Conservation (phyloP, 768 basidiomycete species). For the Stropharia rugosoannulata region DNA sequence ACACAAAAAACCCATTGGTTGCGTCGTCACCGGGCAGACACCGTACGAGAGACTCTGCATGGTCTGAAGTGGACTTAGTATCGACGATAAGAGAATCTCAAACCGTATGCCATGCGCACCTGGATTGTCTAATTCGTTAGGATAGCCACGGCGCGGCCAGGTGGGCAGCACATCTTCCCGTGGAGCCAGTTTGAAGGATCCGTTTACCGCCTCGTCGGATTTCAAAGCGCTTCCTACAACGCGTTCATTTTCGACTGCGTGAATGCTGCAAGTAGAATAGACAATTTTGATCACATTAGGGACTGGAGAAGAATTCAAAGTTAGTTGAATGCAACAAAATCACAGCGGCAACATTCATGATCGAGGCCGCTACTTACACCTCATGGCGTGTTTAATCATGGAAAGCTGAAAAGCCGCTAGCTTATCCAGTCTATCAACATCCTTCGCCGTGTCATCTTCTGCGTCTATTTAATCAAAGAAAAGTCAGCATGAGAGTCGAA, state of each 20-base stretch:
- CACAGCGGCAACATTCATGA: conserved; percentile 9
- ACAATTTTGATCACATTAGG: conserved; percentile 78
- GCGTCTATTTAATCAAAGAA: conserved; percentile 38
- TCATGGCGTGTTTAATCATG: conserved; percentile 95
- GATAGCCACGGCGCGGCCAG: conserved; percentile 82
- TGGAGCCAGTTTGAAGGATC: conserved; percentile 69
- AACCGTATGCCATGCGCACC: conserved; percentile 33
- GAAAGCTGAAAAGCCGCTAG: conserved; percentile 85
- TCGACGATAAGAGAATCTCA: background rate
- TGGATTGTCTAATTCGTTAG: conserved; percentile 57
- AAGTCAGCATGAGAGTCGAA: conserved; percentile 1
- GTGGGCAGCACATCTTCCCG: conserved; percentile 65
- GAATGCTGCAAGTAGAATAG: conserved; percentile 97
- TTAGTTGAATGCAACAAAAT: conserved; percentile 14
- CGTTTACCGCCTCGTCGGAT: conserved; percentile 63
- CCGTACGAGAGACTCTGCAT: conserved; percentile 63
- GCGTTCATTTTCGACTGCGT: conserved; percentile 89
- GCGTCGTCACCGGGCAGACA: conserved; percentile 81
- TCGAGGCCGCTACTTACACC: conserved; percentile 53
- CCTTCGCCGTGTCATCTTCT: conserved; percentile 55
- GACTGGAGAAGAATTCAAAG: conserved; percentile 44
- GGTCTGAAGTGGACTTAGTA: conserved; percentile 30
- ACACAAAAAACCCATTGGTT: conserved; percentile 97
- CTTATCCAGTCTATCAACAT: conserved; percentile 70
- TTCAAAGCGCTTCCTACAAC: conserved; percentile 77